These are phyloP conservation scores for Pleurotus giganteus DNA, from an alignment of 768 basidiomycete species.

Conservation along the genomic window DNA sequence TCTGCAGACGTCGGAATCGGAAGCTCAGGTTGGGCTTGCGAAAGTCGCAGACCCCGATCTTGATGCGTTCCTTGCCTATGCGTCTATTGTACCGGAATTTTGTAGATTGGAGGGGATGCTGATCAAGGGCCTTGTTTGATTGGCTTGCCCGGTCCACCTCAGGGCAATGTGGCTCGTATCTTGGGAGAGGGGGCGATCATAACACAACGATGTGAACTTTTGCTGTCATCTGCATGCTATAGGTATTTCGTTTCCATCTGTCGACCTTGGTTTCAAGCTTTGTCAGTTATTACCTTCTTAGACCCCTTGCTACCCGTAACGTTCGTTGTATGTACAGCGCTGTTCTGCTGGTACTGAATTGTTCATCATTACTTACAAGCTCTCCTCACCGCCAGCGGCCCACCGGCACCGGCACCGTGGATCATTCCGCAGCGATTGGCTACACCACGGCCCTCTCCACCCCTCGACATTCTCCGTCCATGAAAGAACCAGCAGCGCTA, in stretches of 20 bases:
- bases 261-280: not conserved
- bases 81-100: conserved; percentile 82
- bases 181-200: not conserved
- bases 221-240: conserved; percentile 1
- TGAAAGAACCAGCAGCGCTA: no score
- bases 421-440: no score
- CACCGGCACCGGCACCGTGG: no score
- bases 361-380: no score
- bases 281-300: not conserved
- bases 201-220: not conserved
- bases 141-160: not conserved
- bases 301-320: not conserved
- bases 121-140: conserved; percentile 56
- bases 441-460: no score
- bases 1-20: conserved; percentile 67
- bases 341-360: no score
- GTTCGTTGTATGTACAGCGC: not conserved
- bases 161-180: not conserved
- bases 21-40: conserved; percentile 72
- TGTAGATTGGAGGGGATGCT: conserved; percentile 78
- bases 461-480: no score
- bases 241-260: not conserved
- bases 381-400: no score
- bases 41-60: conserved; percentile 84
- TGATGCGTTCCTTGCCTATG: conserved; percentile 85